Evolutionary conservation across 371 early-diverging fungal genomes (phyloP), one percentile per base, ranked within the genome.

Genomic region (Rhizomucor pusillus): DNA sequence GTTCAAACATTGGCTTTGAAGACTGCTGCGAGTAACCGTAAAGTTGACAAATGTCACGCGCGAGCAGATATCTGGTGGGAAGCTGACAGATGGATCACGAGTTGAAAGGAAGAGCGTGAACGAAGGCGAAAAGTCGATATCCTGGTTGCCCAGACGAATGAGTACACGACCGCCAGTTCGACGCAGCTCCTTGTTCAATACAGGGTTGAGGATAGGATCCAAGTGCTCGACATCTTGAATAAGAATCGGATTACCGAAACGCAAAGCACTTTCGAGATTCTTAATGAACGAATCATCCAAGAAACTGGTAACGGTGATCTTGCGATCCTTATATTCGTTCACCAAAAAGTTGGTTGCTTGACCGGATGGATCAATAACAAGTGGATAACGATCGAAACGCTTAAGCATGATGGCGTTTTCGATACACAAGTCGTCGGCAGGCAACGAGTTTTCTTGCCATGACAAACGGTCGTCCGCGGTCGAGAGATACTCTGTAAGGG

Each of bases 21-120:
- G 75, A 79, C 94, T 93, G 46, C 91, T 88, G 20, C 94, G 87
- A 5, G 99, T 98, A 5, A 97, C 93, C 3, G 98, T 95, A 67
- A 98, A 99, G 86, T 98, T 99, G 51, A 98, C 97, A 79, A 99
- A 94, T 0, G 97, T 97, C 7, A 97, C 97, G 48, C 99, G 90
- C 58, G 91, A 90, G 80, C 92, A 95, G 20, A 99, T 88, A 63
- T 98, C 98, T 2, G 98, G 97, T 5, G 93, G 81, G 82, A 97
- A 96, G 60, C 84, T 80, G 54, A 93, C 92, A 0, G 93, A 88
- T 4, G 98, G 91, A 68, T 97, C 95, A 50, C 96, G 87, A 3
- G 97, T 98, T 5, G 93, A 83, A 61, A 99, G 67, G 82, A 94
- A 96, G 25, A 98, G 75, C 1, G 88, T 90, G 79, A 99, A 99